Percentiles rank a stretch among this genome's conserved stretches.
Conservation (phyloP, 306 rosid species). For the Begonia loranthoides region DNA sequence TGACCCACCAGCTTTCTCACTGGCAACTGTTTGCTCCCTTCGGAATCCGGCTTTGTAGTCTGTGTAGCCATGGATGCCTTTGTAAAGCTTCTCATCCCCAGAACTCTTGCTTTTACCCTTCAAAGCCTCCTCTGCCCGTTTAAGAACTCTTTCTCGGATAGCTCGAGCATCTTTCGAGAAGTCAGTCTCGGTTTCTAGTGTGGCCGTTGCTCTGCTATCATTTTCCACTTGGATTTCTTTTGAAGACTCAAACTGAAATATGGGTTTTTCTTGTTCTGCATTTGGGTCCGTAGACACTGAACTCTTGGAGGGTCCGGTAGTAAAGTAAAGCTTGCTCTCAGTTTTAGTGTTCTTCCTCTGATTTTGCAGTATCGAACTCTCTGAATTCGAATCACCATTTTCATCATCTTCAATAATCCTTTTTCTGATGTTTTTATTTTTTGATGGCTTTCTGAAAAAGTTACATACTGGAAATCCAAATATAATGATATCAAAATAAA, state of each 20-base stretch:
- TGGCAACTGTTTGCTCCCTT: constrained; percentile 66
- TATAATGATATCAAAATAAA: background rate
- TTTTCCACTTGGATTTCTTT: constrained; percentile 69
- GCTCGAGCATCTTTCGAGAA: constrained; percentile 68
- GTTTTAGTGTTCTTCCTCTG: constrained; percentile 24
- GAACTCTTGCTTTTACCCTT: constrained; percentile 32
- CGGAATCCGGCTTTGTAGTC: constrained; percentile 78
- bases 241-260: constrained; percentile 44
- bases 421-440: constrained; percentile 29
- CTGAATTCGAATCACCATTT: constrained; percentile 14
- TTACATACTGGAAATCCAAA: constrained; percentile 25
- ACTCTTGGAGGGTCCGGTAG: constrained; percentile 18
- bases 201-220: constrained; percentile 71
- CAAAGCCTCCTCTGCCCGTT: constrained; percentile 47
- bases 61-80: constrained; percentile 51
- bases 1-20: constrained; percentile 78
- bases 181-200: constrained; percentile 75
- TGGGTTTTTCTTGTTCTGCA: constrained; percentile 12
- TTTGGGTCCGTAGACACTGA: constrained; percentile 11
- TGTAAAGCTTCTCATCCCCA: constrained; percentile 44
- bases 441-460: constrained; percentile 29
- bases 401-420: constrained; percentile 22
- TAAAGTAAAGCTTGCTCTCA: constrained; percentile 23
- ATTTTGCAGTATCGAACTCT: constrained; percentile 11
- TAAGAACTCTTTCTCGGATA: constrained; percentile 63